Base-by-base conservation (phyloP, 129 eudicot genomes). In the Arctium minus region DNA sequence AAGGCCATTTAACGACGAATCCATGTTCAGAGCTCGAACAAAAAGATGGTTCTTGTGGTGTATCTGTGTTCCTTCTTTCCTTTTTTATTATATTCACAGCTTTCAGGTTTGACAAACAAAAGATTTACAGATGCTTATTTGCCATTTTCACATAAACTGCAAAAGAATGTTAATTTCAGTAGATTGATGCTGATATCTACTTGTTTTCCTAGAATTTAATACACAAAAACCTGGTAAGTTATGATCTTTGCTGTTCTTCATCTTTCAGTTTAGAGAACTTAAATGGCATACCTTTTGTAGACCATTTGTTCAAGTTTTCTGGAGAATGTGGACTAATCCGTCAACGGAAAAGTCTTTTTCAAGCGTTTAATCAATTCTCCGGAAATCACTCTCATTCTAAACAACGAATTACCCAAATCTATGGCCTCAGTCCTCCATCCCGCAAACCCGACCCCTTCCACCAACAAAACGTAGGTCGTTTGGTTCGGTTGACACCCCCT, bases 361-460 rank as follows among this genome's bases (percentile, higher is more conserved):
- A 94, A 86, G 8, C 92, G 91, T 73, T 38, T 79, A 46, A 87
- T 65, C 11, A 88, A 42, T 60, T 89, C 89, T 39, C 74, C 68
- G 1, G 97, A 85, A 73, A 94, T 85, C 3, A 79, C 87, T 73
- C 75, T 83, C 71, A 76, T 88, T 62, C 48, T 76, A 76, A 78
- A 76, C 68, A 94, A 74, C 9, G 68, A 18, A 64, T 84, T 80
- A 5, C 96, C 93, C 81, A 92, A 80, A 72, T 92, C 89, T 83
- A 88, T 72, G 62, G 98, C 98, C 80, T 88, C 92, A 15, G 74
- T 84, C 60, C 89, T 77, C 88, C 88, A 86, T n/a, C 98, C 98
- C 17, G 89, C 81, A 83, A 86, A 94, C 22, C 97, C 97, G 48
- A 92, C 83, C 69, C 97, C 98, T 87, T 92, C 96, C 48, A 94